Evolutionary conservation across 331 rosid species (phyloP).

Genomic region (Quercus phellos): DNA sequence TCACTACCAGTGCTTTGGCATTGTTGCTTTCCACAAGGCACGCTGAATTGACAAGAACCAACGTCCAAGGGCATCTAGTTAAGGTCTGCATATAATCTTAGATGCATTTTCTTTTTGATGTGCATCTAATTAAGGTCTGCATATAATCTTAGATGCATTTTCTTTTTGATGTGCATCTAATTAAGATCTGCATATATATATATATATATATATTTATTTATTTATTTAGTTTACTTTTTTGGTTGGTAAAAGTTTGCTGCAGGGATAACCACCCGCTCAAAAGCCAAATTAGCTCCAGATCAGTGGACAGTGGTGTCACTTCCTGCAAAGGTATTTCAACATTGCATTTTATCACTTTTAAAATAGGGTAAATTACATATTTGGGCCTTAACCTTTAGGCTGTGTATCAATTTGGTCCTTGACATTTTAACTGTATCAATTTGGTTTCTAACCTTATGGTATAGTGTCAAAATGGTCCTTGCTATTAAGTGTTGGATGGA

Average conservation of each 20-base stretch:
- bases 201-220: too few relatives aligned
- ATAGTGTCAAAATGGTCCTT: too few relatives aligned
- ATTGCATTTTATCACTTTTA: background rate
- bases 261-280: slow-evolving; percentile 77
- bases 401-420: too few relatives aligned
- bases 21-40: slow-evolving; percentile 65
- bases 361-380: too few relatives aligned
- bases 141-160: background rate
- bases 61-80: slow-evolving; percentile 63
- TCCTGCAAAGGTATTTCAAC: slow-evolving; percentile 54
- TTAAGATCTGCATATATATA: background rate
- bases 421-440: too few relatives aligned
- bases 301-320: slow-evolving; percentile 75
- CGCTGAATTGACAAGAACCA: slow-evolving; percentile 50
- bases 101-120: background rate
- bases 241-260: slow-evolving; percentile 37
- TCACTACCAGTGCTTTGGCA: slow-evolving; percentile 86
- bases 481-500: background rate
- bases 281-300: slow-evolving; percentile 69
- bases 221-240: slow-evolving; percentile 13
- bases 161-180: slow-evolving; percentile 17
- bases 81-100: slow-evolving; percentile 45
- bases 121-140: slow-evolving; percentile 15
- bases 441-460: too few relatives aligned
- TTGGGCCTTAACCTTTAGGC: too few relatives aligned